phyloP scores from a whole-genome alignment of 148 eudicot species.

The Persicaria maculosa region DNA sequence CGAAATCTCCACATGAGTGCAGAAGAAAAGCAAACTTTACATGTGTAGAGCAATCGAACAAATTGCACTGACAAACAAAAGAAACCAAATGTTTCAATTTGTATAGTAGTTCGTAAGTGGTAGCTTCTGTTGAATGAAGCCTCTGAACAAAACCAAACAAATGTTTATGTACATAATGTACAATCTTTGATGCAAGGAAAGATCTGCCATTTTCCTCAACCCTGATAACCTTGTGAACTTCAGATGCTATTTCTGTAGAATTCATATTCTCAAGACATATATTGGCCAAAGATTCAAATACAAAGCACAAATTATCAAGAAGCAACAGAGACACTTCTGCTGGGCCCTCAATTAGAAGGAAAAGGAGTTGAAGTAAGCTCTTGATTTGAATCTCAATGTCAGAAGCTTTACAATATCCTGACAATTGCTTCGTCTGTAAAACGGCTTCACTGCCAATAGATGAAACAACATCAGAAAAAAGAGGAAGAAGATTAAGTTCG shows the following conservation, averaged over 20 bases:
- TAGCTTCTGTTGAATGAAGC: slow-evolving; percentile 26
- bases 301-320: slow-evolving; percentile 35
- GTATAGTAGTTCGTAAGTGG: slow-evolving; percentile 26
- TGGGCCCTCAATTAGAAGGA: slow-evolving; percentile 31
- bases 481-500: slow-evolving; percentile 24
- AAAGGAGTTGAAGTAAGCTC: slow-evolving; percentile 38
- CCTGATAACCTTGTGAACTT: slow-evolving; percentile 28
- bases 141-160: slow-evolving; percentile 40
- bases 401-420: slow-evolving; percentile 18
- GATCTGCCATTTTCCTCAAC: slow-evolving; percentile 16
- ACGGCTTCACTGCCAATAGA: slow-evolving; percentile 37
- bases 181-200: slow-evolving; percentile 24
- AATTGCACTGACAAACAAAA: slow-evolving; percentile 33
- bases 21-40: slow-evolving; percentile 39
- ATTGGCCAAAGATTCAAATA: slow-evolving; percentile 30
- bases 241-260: slow-evolving; percentile 16
- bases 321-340: slow-evolving; percentile 34
- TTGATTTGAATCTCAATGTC: slow-evolving; percentile 36
- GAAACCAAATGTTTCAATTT: slow-evolving; percentile 32
- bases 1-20: slow-evolving; percentile 25
- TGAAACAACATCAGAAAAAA: slow-evolving; percentile 33
- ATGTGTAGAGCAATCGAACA: slow-evolving; percentile 43
- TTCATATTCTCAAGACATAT: slow-evolving; percentile 18
- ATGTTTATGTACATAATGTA: slow-evolving; percentile 30
- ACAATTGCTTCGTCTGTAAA: slow-evolving; percentile 25